Evolutionary conservation across 305 asterid genomes (phyloP).

Genomic region (Vinca major): DNA sequence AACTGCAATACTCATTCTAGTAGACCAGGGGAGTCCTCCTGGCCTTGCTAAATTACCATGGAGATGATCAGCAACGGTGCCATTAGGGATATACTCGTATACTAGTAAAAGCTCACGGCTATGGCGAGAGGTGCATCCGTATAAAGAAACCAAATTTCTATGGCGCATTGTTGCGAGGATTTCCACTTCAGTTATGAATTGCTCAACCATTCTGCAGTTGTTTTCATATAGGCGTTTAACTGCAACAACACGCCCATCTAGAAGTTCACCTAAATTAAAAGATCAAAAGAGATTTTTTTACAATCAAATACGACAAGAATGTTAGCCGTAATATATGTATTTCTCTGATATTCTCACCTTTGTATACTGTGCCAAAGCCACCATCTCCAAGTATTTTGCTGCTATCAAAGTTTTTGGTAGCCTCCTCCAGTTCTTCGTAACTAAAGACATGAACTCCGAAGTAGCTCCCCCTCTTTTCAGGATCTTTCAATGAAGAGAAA

Average conservation of each 20-base stretch:
- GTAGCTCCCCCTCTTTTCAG: conserved; percentile 23
- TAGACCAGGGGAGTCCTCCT: conserved; percentile 30
- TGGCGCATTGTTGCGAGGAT: conserved; percentile 44
- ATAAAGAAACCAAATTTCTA: conserved; percentile 45
- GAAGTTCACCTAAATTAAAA: conserved; percentile 33
- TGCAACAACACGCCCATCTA: conserved; percentile 59
- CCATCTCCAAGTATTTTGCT: conserved; percentile 58
- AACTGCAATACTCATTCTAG: conserved; percentile 42
- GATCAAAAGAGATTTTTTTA: background rate
- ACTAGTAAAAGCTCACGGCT: conserved; percentile 35
- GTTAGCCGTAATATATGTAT: background rate
- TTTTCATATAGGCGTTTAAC: conserved; percentile 51
- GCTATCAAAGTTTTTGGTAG: conserved; percentile 41
- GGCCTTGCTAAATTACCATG: conserved; percentile 35
- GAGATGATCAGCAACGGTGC: conserved; percentile 61
- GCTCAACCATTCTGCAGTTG: conserved; percentile 46
- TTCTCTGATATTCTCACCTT: conserved; percentile 19
- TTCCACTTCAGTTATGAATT: conserved; percentile 49
- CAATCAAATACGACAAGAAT: background rate
- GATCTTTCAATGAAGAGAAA: conserved; percentile 28
- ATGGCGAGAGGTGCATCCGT: conserved; percentile 54
- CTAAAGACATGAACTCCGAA: conserved; percentile 39
- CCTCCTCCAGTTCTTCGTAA: conserved; percentile 40
- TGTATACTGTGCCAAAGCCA: conserved; percentile 60
- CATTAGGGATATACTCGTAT: conserved; percentile 25